Evolutionary conservation across 495 filamentous ascomycete species (phyloP), one percentile per base, ranked within the genome.

Genomic region (Hypoxylon subgilvum): DNA sequence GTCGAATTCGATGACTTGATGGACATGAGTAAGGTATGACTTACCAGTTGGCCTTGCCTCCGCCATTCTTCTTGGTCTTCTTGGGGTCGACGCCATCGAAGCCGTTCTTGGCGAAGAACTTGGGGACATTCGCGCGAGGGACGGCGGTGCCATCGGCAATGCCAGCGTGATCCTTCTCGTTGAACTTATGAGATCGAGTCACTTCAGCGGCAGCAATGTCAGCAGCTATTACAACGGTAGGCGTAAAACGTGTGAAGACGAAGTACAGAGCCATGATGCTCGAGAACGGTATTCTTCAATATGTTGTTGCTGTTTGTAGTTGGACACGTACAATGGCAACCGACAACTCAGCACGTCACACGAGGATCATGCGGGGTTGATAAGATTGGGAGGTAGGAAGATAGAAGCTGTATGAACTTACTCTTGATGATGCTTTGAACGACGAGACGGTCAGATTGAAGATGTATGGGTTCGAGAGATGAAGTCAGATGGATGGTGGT

Each of bases 41-140:
- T 73, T 83, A 96, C 93, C 93, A 97, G 73, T 96, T 96, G 71
- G 87, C 90, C 72, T 91, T 94, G 34, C 93, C 93, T 43, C 84
- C 88, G 44, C 93, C 93, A 57, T 96, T 89, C 80, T 97, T 97
- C 86, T 97, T 97, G 61, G 87, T 89, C 82, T 94, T 94, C 74
- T 89, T 89, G 32, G 93, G 94, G 67, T 95, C 88, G 61, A 78
- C 75, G 67, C 91, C 92, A 63, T 85, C 77, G 66, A 87, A 88
- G 61, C 93, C 94, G 25, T 83, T 74, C 81, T 96, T 97, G 68
- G 82, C 91, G 69, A 97, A 97, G 83, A 86, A 97, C 63, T 91
- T 90, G 64, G 94, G 92, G 19, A 96, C 73, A 56, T 87, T 82
- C 28, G 93, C 87, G 61, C 88, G 82, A 34, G 82, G 73, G 12